Base-by-base conservation (phyloP, 2,329 filamentous ascomycete genomes). In the Monosporascus cannonballus region DNA sequence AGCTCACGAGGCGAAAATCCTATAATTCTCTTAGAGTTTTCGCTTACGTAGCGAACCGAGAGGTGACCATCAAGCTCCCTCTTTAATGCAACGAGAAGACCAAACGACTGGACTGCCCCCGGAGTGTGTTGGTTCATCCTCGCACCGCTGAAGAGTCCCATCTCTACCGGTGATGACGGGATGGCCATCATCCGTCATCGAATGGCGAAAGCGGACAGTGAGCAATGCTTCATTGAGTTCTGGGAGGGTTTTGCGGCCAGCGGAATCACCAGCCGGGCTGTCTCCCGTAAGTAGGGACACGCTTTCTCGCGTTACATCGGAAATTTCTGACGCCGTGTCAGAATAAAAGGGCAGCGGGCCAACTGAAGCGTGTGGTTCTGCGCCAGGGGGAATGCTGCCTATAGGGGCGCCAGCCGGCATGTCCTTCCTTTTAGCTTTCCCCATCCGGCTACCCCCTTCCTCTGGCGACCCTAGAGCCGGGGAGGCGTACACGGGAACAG, bases 91-190 rank as follows among this genome's bases (percentile, higher is more conserved):
- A 96, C 63, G 24, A 96, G 73, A 4, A 89, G 76, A 1, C 91
- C 91, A 60, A 96, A 96, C 1, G 81, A 78, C 66, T 96, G 91
- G 1, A 92, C 73, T 1, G 89, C 88, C 36, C 90, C 90, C 1
- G 91, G 91, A 1, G 90, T 86, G 59, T 93, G 90, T 96, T 0
- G 91, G 90, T 63, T 96, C 91, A 63, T 96, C 91, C 68, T 96
- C 91, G 64, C 91, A 96, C 50, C 84, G 80, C 65, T 95, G 88
- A 45, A 94, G 72, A 1, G 78, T 81, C 2, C 84, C 86, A 50
- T 90, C 84, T 51, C 87, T 79, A 6, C 90, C 90, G 1, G 89
- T 94, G 51, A 96, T 89, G 30, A 96, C 81, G 25, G 87, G 84
- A 70, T 96, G 90, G 0, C 90, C 90, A 17, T 84, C 87, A 2